Evolutionary conservation across 1,284 basidiomycete genomes (phyloP).

Genomic region (Pseudozyma sp.): DNA sequence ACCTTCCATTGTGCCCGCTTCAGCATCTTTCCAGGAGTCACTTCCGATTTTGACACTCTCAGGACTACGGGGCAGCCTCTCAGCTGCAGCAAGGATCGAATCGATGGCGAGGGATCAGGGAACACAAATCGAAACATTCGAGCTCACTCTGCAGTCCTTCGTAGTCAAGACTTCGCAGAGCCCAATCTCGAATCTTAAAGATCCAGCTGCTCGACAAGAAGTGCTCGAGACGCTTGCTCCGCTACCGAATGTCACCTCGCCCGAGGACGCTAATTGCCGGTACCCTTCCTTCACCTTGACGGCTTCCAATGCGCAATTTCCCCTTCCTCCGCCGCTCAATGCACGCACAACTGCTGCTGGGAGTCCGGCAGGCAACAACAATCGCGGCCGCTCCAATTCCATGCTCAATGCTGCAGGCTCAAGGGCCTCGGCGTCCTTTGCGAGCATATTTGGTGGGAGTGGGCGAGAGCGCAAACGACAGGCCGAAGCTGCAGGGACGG

Average conservation of each 20-base stretch:
- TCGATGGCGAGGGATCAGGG: neutral
- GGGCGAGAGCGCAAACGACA: conserved; percentile 22
- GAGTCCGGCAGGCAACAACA: neutral
- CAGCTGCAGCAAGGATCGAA: conserved; percentile 5
- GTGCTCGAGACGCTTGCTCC: conserved; percentile 70
- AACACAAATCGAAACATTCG: neutral
- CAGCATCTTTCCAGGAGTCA: neutral
- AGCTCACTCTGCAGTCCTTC: conserved; percentile 20
- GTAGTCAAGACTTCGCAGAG: conserved; percentile 9
- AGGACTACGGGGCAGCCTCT: conserved; percentile 79
- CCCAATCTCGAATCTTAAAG: conserved; percentile 71
- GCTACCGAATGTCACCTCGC: conserved; percentile 69
- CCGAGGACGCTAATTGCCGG: conserved; percentile 36
- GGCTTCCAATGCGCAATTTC: conserved; percentile 73
- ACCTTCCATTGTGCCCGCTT: neutral
- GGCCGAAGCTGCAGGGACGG: neutral
- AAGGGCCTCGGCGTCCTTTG: conserved; percentile 42
- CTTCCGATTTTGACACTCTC: conserved; percentile 76
- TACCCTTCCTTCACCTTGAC: conserved; percentile 15
- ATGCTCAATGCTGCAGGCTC: conserved; percentile 17
- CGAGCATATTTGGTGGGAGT: conserved; percentile 46
- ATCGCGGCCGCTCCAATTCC: conserved; percentile 26
- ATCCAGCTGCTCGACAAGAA: conserved; percentile 72
- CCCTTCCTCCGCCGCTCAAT: conserved; percentile 76
- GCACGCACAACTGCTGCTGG: conserved; percentile 30